phyloP scores from a whole-genome alignment of 192 early-diverging fungal species.

The Mortierella antarctica region DNA sequence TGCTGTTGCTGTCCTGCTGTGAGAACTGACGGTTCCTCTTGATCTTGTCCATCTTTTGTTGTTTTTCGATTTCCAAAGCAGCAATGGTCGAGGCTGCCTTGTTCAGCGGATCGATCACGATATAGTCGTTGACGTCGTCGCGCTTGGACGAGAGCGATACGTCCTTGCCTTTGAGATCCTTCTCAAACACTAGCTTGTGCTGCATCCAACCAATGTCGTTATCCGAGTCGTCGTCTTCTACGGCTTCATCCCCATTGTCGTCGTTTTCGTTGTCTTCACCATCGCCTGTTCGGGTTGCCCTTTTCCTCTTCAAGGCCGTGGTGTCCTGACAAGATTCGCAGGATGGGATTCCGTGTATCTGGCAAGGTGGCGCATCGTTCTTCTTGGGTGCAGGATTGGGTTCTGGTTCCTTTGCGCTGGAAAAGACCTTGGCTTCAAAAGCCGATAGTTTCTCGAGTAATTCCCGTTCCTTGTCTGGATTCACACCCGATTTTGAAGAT shows the following conservation, averaged over 20 bases:
- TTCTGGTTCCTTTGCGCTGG: conserved; percentile 17
- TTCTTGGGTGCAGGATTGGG: conserved; percentile 24
- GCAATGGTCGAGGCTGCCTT: conserved; percentile 31
- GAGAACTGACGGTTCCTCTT: conserved; percentile 6
- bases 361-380: conserved; percentile 63
- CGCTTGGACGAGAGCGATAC: conserved; percentile 57
- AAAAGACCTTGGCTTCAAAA: conserved; percentile 65
- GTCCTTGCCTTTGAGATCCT: conserved; percentile 72
- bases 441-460: conserved; percentile 64
- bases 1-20: background rate
- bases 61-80: conserved; percentile 45
- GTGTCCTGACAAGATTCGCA: conserved; percentile 78
- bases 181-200: conserved; percentile 81
- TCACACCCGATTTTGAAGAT: background rate
- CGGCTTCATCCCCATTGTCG: conserved; percentile 48
- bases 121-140: conserved; percentile 71
- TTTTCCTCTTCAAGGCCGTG: conserved; percentile 45
- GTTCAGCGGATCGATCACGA: conserved; percentile 74
- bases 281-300: conserved; percentile 15
- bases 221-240: conserved; percentile 40
- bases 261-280: conserved; percentile 45
- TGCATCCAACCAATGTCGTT: conserved; percentile 79
- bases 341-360: conserved; percentile 73
- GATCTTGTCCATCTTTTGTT: conserved; percentile 34
- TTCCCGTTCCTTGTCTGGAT: conserved; percentile 27